Base-by-base conservation (phyloP, 805 yeast species). In the Martiniozyma abietophila region DNA sequence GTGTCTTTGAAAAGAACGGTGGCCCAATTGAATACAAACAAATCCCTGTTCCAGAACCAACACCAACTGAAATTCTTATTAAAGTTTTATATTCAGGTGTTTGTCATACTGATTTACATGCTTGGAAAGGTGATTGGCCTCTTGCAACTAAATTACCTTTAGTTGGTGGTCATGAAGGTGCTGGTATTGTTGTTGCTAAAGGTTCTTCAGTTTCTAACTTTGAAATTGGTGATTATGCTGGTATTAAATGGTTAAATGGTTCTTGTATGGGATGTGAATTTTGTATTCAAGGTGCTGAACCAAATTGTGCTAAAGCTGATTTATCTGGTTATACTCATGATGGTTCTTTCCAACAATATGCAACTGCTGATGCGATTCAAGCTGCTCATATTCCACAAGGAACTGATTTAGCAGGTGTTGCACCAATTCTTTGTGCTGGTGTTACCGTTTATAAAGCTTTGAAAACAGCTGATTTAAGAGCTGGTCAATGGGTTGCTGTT, bases 101-200 rank as follows among this genome's bases (percentile, higher is more conserved):
- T 39, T 82, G 94, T 61, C 94, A 84, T 67, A 81, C 94, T 27
- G 94, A 82, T 56, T 71, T 83, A 58, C 94, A 83, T 65, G 92
- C 88, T 39, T 80, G 86, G 85, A 69, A 78, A 54, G 94, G 92
- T 50, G 94, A 83, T 64, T 82, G 92, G 89, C 88, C 89, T 35
- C 64, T 77, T 58, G 69, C 61, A 43, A 70, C 76, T 45, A 76
- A 75, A 54, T 65, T 76, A 43, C 86, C 86, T 20, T 64, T 78
- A 46, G 83, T 80, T 31, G 88, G 86, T 43, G 89, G 89, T 49
- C 89, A 80, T 62, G 89, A 80, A 62, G 89, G 88, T 62, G 85
- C 85, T 23, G 89, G 89, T 54, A 70, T 70, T 34, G 88, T 80
- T 44, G 88, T 79, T 37, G 85, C 76, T 43, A 63, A 68, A 52